Evolutionary conservation across 106 monocot genomes (phyloP).

Genomic region (Dendrobium nobile): DNA sequence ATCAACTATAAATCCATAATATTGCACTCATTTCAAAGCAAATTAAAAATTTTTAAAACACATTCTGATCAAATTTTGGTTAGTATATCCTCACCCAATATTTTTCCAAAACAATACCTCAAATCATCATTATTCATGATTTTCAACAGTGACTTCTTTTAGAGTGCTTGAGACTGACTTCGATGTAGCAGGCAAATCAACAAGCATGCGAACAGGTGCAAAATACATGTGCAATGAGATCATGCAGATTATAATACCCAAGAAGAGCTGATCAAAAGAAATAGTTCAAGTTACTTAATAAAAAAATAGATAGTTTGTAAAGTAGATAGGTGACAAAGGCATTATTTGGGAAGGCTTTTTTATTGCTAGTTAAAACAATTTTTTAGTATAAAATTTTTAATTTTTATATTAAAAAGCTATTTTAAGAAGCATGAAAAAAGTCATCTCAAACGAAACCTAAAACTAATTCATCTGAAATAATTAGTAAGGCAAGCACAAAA

Average conservation of each 20-base stretch:
- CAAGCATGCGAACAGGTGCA: slow-evolving; percentile 66
- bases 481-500: neutral
- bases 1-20: too few species aligned
- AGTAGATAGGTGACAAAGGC: too few species aligned
- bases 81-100: too few species aligned
- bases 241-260: slow-evolving; percentile 95
- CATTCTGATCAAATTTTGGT: too few species aligned
- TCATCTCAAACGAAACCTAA: neutral
- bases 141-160: slow-evolving; percentile 30
- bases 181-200: slow-evolving; percentile 51
- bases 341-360: too few species aligned
- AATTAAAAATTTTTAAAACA: too few species aligned
- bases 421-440: too few species aligned
- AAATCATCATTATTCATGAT: slow-evolving; percentile 26
- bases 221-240: slow-evolving; percentile 98
- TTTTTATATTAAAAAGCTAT: too few species aligned
- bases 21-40: too few species aligned
- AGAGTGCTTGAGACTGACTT: slow-evolving; percentile 28
- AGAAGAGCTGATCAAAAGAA: slow-evolving; percentile 60
- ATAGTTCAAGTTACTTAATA: neutral
- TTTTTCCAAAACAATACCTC: slow-evolving; percentile 1
- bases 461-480: neutral
- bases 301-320: neutral
- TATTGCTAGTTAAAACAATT: too few species aligned
- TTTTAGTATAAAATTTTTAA: too few species aligned